Evolutionary conservation across 805 yeast species (phyloP), one percentile per base, ranked within the genome.

Genomic region (Candida parachauliodes): DNA sequence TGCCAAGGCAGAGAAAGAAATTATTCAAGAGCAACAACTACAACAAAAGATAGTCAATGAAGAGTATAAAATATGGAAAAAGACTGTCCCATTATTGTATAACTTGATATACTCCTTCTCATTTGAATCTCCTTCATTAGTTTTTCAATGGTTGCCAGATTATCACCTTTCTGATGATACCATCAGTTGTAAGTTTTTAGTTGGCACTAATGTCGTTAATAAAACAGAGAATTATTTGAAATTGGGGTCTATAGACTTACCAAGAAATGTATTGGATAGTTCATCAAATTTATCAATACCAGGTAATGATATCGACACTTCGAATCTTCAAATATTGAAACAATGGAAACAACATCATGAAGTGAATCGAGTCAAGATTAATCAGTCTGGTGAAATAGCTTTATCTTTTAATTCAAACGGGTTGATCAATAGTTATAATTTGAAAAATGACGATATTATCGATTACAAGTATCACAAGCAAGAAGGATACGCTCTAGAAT

Each of bases 21-120:
- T 68, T 16, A 51, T 60, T 22, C 48, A 55, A 15, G 77, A 70
- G 42, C 77, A 75, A 50, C 80, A 77, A 48, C 62, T 69, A 35
- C 67, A 69, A 34, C 85, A 80, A 49, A 83, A 83, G 52, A 59
- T 81, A 8, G 68, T 72, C 43, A 84, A 84, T 50, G 94, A 84
- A 58, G 93, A 84, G 60, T 83, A 74, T 67, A 71, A 71, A 47
- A 64, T 81, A 41, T 87, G 96, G 96, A 87, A 86, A 56, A 85
- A 86, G 51, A 76, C 91, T 2, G 81, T 84, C 10, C 95, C 94
- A 3, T 66, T 84, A 46, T 65, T 87, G 42, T 87, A 87, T 58
- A 85, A 81, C 48, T 74, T 82, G 44, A 66, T 87, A 32, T 80
- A 83, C 44, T 82, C 93, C 3, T 74, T 74, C 33, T 78, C 83